Evolutionary conservation across 768 basidiomycete species (phyloP), one percentile per base, ranked within the genome.

Genomic region (Tylopilus felleus): DNA sequence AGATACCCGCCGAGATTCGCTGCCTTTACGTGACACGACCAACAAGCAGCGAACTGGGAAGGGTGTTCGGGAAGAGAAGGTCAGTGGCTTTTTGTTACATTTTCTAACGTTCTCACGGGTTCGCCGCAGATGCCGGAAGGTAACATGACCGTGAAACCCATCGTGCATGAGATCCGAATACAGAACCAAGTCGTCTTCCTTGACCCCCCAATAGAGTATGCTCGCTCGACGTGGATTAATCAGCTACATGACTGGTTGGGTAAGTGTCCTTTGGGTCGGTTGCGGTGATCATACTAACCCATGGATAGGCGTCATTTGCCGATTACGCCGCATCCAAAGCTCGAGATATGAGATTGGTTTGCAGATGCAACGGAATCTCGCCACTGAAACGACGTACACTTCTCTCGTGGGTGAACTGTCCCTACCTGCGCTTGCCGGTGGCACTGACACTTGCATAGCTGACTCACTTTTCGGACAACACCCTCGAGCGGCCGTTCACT

Each of bases 121-220:
- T 44, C 41, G 36, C 17, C 5, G 29, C 60, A 92, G 90, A 80
- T 82, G 67, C 62, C 86, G 63, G 90, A 93, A 63, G 81, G 81
- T 14, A 80, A 80, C 56, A 84, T 95, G 80, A 77, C 79, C 2
- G 70, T 98, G 59, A 86, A 90, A 61, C 90, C 93, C 0, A 87
- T 97, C 53, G 79, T 96, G 8, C 95, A 98, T 70, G 96, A 98
- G 69, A 90, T 98, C 58, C 83, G 95, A 72, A 98, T 98, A 80
- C 90, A 95, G 66, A 97, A 99, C 67, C 97, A 99, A 68, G 93
- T 98, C 59, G 98, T 99, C 71, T 98, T 97, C 76, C 78, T 98
- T 48, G 96, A 98, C 68, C 97, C 97, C 25, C 97, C 97, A 55
- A 92, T 98, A 74, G 96, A 98, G 70, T 83, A 90, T 62, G 93